A percentile compares a stretch with the other conserved stretches of the same genome.
Conservation (phyloP, 2,329 filamentous ascomycete species). For the Fusarium buxicola region DNA sequence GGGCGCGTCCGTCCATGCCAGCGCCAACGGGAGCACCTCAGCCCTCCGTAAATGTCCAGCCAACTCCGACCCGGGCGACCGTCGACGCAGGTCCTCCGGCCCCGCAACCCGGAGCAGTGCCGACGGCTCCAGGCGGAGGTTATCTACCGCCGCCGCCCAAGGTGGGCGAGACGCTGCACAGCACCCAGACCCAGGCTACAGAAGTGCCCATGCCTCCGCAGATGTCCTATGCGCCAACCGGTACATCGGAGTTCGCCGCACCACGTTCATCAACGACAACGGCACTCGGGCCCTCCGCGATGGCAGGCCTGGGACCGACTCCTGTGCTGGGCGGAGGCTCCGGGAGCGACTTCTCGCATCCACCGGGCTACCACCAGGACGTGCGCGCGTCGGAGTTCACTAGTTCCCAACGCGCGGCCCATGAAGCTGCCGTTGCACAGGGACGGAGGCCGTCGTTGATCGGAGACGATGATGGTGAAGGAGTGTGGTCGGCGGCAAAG, state of each 20-base stretch:
- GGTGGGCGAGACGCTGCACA: conserved; percentile 58
- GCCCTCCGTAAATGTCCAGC: conserved; percentile 52
- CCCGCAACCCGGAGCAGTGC: conserved; percentile 69
- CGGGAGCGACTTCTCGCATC: conserved; percentile 55
- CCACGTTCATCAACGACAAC: conserved; percentile 59
- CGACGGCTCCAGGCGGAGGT: conserved; percentile 53
- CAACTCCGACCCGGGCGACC: conserved; percentile 57
- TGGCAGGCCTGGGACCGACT: conserved; percentile 43
- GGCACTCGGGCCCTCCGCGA: conserved; percentile 45
- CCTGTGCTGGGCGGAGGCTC: conserved; percentile 44
- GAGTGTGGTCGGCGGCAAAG: conserved; percentile 68
- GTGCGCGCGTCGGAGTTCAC: conserved; percentile 63
- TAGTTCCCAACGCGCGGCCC: conserved; percentile 59
- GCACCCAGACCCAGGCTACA: conserved; percentile 49
- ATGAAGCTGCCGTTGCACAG: conserved; percentile 50
- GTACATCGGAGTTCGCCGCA: conserved; percentile 55
- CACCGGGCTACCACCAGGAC: conserved; percentile 69
- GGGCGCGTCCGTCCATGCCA: conserved; percentile 53
- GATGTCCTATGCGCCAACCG: conserved; percentile 64
- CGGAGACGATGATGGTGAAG: conserved; percentile 52
- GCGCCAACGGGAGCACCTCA: conserved; percentile 55
- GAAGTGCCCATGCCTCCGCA: conserved; percentile 59
- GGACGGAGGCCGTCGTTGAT: conserved; percentile 36
- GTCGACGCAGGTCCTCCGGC: conserved; percentile 58
- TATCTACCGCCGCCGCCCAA: conserved; percentile 64